Evolutionary conservation across 768 basidiomycete species (phyloP), one percentile per base, ranked within the genome.

Genomic region (Serendipita vermifera): DNA sequence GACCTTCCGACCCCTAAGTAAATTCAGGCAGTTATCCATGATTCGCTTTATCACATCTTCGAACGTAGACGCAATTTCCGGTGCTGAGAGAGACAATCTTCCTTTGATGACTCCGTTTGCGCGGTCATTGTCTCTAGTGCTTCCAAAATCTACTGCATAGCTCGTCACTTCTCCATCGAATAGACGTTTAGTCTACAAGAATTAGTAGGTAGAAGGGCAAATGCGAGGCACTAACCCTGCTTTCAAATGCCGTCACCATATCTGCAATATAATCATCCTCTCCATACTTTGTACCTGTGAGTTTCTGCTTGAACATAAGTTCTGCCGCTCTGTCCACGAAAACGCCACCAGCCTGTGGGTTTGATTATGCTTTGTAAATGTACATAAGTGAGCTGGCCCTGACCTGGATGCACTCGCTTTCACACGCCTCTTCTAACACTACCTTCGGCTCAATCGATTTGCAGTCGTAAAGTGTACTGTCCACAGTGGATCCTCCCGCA

Each of bases 361-460:
- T 24, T 9, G 41, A 9, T 22, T 43, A 43, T 43, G 41, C 9
- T 9, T 7, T 9, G 24, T 22, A 43, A 43, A n/a, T 13, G 17
- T 24, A 40, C 13, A 57, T 14, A 14, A n/a, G n/a, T n/a, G 17
- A 7, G 17, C 15, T 29, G 17, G 24, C 26, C 33, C 56, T 24
- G 22, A 46, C 56, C 43, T 57, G 56, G 9, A 57, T 33, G 24
- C 56, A 57, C 33, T 57, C 56, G 22, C 41, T 48, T 14, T 26
- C 56, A 22, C 41, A 46, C 2, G 51, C 56, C 29, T 57, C 56
- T 26, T 57, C 41, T 11, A 57, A 33, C 29, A 31, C n/a, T 5
- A 57, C 17, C 14, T 57, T 24, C 6, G 56, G 56, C n/a, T 41
- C 33, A 5, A 57, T 6, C 3, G 41, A 24, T n/a, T 41, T 57